A percentile compares a stretch with the other conserved stretches of the same genome.
Evolutionary conservation across 148 eudicot genomes (phyloP).

Genomic region (Vaccinium corymbosum): DNA sequence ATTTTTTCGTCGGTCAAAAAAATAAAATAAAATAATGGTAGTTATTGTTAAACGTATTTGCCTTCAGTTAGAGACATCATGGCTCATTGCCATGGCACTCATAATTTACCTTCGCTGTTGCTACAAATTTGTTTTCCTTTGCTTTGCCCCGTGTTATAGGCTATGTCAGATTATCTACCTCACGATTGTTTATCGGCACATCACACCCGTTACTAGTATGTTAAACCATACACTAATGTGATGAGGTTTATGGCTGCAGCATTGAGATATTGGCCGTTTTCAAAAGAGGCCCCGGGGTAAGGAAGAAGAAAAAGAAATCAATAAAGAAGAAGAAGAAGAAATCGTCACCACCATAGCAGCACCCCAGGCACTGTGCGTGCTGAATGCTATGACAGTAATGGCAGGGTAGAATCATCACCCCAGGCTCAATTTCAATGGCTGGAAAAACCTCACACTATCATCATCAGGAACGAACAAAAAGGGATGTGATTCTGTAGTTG

Average conservation of each 20-base stretch:
- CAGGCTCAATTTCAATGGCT: slow-evolving; percentile 5
- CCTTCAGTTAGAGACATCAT: neutral
- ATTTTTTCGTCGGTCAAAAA: neutral
- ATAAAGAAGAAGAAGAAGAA: slow-evolving; percentile 58
- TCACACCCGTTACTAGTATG: neutral
- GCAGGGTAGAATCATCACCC: slow-evolving; percentile 8
- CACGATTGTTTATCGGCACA: neutral
- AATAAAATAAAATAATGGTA: neutral
- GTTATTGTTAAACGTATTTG: neutral
- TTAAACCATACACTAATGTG: neutral
- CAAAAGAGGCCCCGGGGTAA: slow-evolving; percentile 47
- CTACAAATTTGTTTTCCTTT: neutral
- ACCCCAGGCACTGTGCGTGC: slow-evolving; percentile 15
- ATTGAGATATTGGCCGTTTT: slow-evolving; percentile 93
- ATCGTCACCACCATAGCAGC: slow-evolving; percentile 24
- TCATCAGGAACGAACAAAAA: neutral
- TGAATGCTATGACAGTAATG: slow-evolving; percentile 10
- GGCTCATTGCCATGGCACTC: neutral
- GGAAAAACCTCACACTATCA: slow-evolving; percentile 3
- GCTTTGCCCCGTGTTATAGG: neutral
- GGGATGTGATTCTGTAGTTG: neutral
- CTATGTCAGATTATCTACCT: neutral
- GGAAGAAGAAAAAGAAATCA: slow-evolving; percentile 60
- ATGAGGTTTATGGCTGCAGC: slow-evolving; percentile 48
- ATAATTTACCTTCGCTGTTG: neutral